A percentile compares a stretch with the other conserved stretches of the same genome.
phyloP scores from a whole-genome alignment of 208 protist genomes.

The Spongospora subterranea region DNA sequence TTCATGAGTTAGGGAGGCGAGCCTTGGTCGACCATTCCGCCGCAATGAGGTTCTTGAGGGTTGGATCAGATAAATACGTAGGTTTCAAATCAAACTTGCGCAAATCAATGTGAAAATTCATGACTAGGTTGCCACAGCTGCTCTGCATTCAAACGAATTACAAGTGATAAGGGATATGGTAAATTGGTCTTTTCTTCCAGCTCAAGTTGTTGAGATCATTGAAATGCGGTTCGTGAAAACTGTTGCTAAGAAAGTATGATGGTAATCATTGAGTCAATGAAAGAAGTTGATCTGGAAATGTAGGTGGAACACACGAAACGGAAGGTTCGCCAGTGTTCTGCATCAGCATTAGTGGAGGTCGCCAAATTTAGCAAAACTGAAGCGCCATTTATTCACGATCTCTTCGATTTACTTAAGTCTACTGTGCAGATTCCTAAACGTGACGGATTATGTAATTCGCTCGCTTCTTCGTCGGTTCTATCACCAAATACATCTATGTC shows the following conservation, averaged over 20 bases:
- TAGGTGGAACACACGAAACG: constrained; percentile 47
- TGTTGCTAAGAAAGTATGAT: constrained; percentile 36
- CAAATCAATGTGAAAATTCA: neutral
- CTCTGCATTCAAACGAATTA: neutral
- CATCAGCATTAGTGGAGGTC: neutral
- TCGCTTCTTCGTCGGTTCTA: too few relatives aligned
- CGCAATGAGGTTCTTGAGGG: constrained; percentile 31
- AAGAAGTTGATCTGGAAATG: neutral
- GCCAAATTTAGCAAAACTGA: neutral
- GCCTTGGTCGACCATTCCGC: neutral
- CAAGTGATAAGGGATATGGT: neutral
- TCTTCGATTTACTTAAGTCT: neutral
- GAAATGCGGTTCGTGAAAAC: constrained; percentile 20
- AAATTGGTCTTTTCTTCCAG: constrained; percentile 30
- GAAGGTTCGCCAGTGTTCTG: neutral
- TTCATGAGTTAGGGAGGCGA: constrained; percentile 36
- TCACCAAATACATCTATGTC: too few relatives aligned
- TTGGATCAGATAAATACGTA: constrained; percentile 29
- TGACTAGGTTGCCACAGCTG: neutral
- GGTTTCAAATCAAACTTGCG: neutral
- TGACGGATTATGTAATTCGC: too few relatives aligned
- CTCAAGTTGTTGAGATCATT: neutral
- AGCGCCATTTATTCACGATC: neutral
- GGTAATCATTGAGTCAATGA: neutral
- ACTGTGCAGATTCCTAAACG: too few relatives aligned